Evolutionary conservation across 805 yeast species (phyloP), one percentile per base, ranked within the genome.

Genomic region (Maudiozyma serrabonitensis): DNA sequence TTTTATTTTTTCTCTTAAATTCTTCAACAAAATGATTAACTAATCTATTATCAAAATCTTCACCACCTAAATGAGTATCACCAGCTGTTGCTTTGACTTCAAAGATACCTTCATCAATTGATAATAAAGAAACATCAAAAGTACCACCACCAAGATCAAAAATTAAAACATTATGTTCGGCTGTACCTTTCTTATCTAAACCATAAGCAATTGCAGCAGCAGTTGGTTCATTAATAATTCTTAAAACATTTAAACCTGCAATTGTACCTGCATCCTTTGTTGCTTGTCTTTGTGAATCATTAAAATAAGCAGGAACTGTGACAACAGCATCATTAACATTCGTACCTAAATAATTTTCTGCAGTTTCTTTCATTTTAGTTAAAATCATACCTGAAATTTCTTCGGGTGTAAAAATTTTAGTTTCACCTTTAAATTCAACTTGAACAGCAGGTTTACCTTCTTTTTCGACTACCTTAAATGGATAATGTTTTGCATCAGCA

Each of bases 141-240:
- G 96, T 88, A 79, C 96, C 96, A 75, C 96, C 96, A 81, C 96
- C 96, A 67, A 88, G 78, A 74, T 88, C 96, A 78, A 88, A 88
- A 66, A 88, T 88, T 67, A 88, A 78, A 55, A 88, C 91, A 73
- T 85, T 83, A 78, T 84, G 84, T 76, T 86, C 95, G 64, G 80
- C 81, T 69, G 79, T 79, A 68, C 81, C 78, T 57, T 75, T 75
- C 76, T 82, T 80, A 60, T 85, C 91, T 56, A 90, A 79, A 75
- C 96, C 96, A 76, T 89, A 89, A 59, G 96, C 96, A 73, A 88
- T 87, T 56, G 96, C 96, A 58, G 96, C 96, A 47, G 96, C 96
- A 56, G 96, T 88, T 62, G 97, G 96, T 77, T 89, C 97, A 75
- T 89, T 89, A 65, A 90, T 89, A 70, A 89, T 89, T 76, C 97